Base-by-base conservation (phyloP, 768 basidiomycete genomes). In the Phylloporus scabripes region DNA sequence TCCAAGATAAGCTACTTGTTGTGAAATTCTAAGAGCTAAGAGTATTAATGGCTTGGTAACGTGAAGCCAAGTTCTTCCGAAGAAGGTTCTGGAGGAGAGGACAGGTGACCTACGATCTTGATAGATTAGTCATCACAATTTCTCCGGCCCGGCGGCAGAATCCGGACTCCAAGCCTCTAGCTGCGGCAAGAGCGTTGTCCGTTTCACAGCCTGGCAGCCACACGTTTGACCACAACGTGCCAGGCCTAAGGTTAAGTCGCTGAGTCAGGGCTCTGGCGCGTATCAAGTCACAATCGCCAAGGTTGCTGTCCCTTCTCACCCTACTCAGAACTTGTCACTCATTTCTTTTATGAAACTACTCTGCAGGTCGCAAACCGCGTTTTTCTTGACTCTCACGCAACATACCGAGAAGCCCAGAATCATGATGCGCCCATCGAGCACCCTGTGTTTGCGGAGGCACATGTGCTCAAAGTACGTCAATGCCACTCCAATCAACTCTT, bases 331-430 rank as follows among this genome's bases (percentile, higher is more conserved):
- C 52, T 59, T 38, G 50, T 57, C 62, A 58, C 63, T 60, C 60
- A 50, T 54, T 57, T 52, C 41, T 51, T 61, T 57, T 46, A 59
- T 59, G 46, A 66, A 23, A 55, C 54, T 51, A 29, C 36, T 46
- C 48, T 55, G 61, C 63, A 60, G 57, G 47, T 66, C 54, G 49
- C 55, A 60, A 39, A 46, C 57, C 63, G 61, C 63, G 63, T 65
- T 65, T 65, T 65, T 66, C 51, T 60, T 66, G 63, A 66, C 64
- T 57, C 64, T 61, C 62, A 60, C 61, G 59, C 61, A 64, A 61
- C 63, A 60, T 59, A 65, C 54, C 54, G 61, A 65, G 54, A 64
- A 66, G 57, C 44, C 55, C 54, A 55, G 64, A 66, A 53, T 52
- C 55, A 57, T 45, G 60, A 64, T 66, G 58, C 56, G 60, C 50